These are phyloP conservation scores for Tulasnella sp. DNA, from an alignment of 768 basidiomycete genomes.

Conservation along the genomic window DNA sequence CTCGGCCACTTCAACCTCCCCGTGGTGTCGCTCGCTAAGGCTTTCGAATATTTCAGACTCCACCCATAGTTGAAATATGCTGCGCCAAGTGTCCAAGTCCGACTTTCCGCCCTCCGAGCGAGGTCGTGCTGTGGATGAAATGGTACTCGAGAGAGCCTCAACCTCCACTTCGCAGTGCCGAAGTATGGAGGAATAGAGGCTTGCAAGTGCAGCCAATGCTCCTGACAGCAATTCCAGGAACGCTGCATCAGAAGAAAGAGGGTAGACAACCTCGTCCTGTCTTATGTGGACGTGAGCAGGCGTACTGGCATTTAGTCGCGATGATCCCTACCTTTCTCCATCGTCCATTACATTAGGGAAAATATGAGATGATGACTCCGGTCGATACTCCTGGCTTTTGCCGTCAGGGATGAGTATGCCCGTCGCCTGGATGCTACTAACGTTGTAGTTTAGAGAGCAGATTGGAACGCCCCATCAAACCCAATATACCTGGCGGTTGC, in stretches of 20 bases:
- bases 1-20: slow-evolving; percentile 71
- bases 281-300: slow-evolving; percentile 5
- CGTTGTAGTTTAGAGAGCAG: neutral
- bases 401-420: neutral
- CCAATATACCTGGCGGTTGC: neutral
- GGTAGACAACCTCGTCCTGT: slow-evolving; percentile 66
- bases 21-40: slow-evolving; percentile 61
- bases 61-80: slow-evolving; percentile 85
- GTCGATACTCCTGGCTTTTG: neutral
- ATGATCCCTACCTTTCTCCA: neutral
- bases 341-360: neutral
- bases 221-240: slow-evolving; percentile 76
- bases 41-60: slow-evolving; percentile 87
- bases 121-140: slow-evolving; percentile 43
- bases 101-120: slow-evolving; percentile 42
- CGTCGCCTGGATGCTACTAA: neutral
- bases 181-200: slow-evolving; percentile 53
- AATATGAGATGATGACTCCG: neutral
- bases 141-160: slow-evolving; percentile 52
- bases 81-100: slow-evolving; percentile 87
- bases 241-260: slow-evolving; percentile 74
- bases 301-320: neutral
- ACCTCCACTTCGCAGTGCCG: slow-evolving; percentile 53
- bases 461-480: neutral
- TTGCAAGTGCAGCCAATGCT: slow-evolving; percentile 56